Evolutionary conservation across 208 protist species (phyloP).

Genomic region (Trypanosomatidae sp.): DNA sequence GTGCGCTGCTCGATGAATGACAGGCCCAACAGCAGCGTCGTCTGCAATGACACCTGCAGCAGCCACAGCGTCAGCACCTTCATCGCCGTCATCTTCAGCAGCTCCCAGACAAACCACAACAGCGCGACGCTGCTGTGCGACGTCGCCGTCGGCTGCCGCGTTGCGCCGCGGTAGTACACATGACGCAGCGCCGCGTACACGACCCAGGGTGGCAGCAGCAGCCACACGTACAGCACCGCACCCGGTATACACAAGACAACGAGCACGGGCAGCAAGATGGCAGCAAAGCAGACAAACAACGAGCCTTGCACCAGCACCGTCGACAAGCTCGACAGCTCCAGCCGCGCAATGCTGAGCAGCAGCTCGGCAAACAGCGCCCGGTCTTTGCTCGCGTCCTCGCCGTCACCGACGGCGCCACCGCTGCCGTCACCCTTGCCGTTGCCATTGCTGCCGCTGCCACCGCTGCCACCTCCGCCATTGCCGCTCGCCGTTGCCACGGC

Average conservation of each 20-base stretch:
- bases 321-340: slow-evolving; percentile 34
- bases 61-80: slow-evolving; percentile 36
- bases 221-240: slow-evolving; percentile 14
- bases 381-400: slow-evolving; percentile 31
- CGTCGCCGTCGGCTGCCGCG: slow-evolving; percentile 1
- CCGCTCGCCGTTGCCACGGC: too few species aligned
- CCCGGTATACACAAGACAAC: slow-evolving; percentile 20
- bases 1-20: slow-evolving; percentile 5
- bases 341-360: slow-evolving; percentile 20
- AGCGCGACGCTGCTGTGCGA: slow-evolving; percentile 5
- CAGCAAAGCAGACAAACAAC: slow-evolving; percentile 34
- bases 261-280: slow-evolving; percentile 26
- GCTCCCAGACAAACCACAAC: slow-evolving; percentile 13
- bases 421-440: too few species aligned
- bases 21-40: slow-evolving; percentile 36
- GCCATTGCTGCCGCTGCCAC: too few species aligned
- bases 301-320: slow-evolving; percentile 43
- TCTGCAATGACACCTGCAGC: slow-evolving; percentile 27
- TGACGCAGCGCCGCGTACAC: slow-evolving; percentile 14
- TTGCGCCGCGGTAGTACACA: slow-evolving; percentile 19
- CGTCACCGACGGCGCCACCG: too few species aligned
- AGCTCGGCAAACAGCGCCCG: slow-evolving; percentile 39
- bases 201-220: slow-evolving; percentile 16
- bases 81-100: slow-evolving; percentile 20
- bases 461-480: too few species aligned